Conservation (phyloP, 805 yeast species). For the Starmerella bombi region DNA sequence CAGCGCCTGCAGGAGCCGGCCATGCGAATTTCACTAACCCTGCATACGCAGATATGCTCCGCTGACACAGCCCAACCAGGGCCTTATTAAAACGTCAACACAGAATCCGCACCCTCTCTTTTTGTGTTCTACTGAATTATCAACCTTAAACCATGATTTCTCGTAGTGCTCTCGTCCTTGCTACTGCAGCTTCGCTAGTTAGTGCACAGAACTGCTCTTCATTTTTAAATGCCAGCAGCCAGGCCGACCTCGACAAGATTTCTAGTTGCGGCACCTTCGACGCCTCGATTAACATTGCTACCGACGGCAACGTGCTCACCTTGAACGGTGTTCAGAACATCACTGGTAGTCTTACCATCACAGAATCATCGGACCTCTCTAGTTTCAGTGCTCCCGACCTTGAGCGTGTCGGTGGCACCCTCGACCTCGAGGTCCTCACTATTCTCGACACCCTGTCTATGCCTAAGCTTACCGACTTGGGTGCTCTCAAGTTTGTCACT, state of each 20-base stretch:
- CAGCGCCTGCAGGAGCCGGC: no score
- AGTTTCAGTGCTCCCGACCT: constrained; percentile 68
- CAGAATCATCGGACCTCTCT: constrained; percentile 49
- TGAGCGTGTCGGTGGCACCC: constrained; percentile 57
- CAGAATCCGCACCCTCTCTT: not conserved
- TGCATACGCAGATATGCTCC: constrained; percentile 7
- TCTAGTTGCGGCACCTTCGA: constrained; percentile 64
- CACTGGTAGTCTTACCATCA: constrained; percentile 59
- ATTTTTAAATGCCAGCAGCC: constrained; percentile 63
- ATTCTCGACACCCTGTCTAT: constrained; percentile 53
- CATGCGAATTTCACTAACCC: constrained; percentile 8
- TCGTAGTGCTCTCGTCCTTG: constrained; percentile 10
- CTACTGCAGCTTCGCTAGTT: constrained; percentile 14
- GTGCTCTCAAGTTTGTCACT: constrained; percentile 65
- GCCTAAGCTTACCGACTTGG: constrained; percentile 71
- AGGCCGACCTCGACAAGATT: constrained; percentile 61
- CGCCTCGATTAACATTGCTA: constrained; percentile 70
- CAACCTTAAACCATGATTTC: constrained; percentile 8
- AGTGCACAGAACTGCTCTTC: constrained; percentile 15
- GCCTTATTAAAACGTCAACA: constrained; percentile 11
- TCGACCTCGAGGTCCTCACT: constrained; percentile 51
- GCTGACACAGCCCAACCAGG: constrained; percentile 14
- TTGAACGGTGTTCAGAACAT: constrained; percentile 65
- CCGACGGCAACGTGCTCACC: constrained; percentile 34
- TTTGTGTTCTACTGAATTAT: not conserved